A percentile compares a stretch with the other conserved stretches of the same genome.
These are phyloP conservation scores for Clonostachys rhizophaga DNA, from an alignment of 2,329 filamentous ascomycete species.

Conservation along the genomic window DNA sequence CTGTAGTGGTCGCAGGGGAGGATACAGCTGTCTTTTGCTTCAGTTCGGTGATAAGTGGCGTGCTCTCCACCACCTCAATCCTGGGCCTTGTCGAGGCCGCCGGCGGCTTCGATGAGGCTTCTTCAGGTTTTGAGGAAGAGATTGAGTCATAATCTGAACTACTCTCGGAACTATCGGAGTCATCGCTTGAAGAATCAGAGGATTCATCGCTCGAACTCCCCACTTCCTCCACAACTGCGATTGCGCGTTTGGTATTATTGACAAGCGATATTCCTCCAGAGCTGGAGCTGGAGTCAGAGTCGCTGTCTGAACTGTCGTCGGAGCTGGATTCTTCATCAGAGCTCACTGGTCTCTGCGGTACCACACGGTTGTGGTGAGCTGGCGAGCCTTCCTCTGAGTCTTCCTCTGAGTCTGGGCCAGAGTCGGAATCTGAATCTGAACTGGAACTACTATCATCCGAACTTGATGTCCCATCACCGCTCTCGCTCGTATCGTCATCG, in stretches of 20 bases:
- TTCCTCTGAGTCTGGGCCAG: conserved; percentile 20
- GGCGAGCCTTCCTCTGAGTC: conserved; percentile 29
- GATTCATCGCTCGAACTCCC: not conserved
- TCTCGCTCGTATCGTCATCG: too few relatives aligned
- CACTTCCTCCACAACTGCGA: not conserved
- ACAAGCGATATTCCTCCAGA: too few relatives aligned
- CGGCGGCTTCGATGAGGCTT: conserved; percentile 23
- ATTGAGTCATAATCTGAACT: conserved; percentile 10
- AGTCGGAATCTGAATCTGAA: conserved; percentile 12
- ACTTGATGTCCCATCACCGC: too few relatives aligned
- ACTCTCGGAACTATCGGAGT: not conserved
- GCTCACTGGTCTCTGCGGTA: not conserved
- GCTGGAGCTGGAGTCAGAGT: conserved; percentile 6
- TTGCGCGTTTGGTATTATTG: too few relatives aligned
- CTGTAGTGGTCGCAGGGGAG: not conserved
- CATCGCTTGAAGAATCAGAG: not conserved
- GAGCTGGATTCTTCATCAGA: not conserved
- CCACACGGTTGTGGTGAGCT: too few relatives aligned
- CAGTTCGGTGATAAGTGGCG: too few relatives aligned
- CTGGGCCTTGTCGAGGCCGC: not conserved
- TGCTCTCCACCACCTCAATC: too few relatives aligned
- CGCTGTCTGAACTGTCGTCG: conserved; percentile 6
- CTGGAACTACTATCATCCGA: not conserved
- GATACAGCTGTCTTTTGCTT: too few relatives aligned
- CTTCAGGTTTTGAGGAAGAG: conserved; percentile 25